Conservation (phyloP, 768 basidiomycete genomes). For the Tylopilus balloui region DNA sequence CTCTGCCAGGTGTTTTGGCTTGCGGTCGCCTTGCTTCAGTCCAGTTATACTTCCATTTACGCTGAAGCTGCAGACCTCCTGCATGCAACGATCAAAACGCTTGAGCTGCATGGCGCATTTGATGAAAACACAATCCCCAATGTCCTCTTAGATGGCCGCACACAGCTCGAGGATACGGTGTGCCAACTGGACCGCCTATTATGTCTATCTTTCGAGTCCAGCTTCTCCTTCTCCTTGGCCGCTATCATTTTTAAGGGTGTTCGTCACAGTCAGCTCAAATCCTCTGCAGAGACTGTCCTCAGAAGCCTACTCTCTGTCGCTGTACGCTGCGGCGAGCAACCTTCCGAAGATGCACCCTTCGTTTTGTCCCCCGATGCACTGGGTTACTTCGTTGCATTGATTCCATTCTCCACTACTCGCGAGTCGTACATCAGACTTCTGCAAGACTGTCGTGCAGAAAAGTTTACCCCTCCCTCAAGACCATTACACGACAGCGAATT, state of each 20-base stretch:
- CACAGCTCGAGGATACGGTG: slow-evolving; percentile 61
- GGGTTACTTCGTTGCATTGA: slow-evolving; percentile 75
- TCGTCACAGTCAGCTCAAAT: slow-evolving; percentile 59
- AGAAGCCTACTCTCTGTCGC: slow-evolving; percentile 62
- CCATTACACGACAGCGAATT: slow-evolving; percentile 39
- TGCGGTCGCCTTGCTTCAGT: slow-evolving; percentile 77
- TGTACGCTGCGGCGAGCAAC: slow-evolving; percentile 37
- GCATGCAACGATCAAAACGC: slow-evolving; percentile 56
- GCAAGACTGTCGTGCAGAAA: slow-evolving; percentile 55
- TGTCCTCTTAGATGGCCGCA: slow-evolving; percentile 61
- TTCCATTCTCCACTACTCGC: slow-evolving; percentile 61
- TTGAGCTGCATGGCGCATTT: slow-evolving; percentile 60
- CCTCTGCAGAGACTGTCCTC: slow-evolving; percentile 57
- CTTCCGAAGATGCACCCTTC: slow-evolving; percentile 38
- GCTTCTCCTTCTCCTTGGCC: slow-evolving; percentile 79
- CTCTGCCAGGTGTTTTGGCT: slow-evolving; percentile 80
- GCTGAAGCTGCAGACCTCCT: slow-evolving; percentile 66
- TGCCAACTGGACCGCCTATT: slow-evolving; percentile 69
- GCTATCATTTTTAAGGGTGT: slow-evolving; percentile 85
- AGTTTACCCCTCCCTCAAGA: slow-evolving; percentile 37
- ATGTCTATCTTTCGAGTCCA: slow-evolving; percentile 70
- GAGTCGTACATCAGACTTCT: slow-evolving; percentile 57
- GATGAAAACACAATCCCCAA: slow-evolving; percentile 46
- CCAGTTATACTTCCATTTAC: slow-evolving; percentile 67
- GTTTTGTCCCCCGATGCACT: slow-evolving; percentile 56